phyloP scores from a whole-genome alignment of 257 asterid species.

The Ilex aquifolium region DNA sequence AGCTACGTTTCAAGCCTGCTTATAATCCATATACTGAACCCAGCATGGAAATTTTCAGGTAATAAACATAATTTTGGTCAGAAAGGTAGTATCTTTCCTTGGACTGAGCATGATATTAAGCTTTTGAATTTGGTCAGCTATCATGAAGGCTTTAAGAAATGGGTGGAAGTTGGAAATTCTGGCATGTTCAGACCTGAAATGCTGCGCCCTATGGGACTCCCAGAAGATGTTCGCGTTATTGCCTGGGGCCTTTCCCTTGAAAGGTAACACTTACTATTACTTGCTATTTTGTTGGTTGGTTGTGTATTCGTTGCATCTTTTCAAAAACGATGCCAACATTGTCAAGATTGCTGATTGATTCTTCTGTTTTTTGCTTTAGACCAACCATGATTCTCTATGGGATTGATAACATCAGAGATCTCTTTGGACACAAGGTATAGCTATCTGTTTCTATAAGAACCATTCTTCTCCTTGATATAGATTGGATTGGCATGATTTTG shows the following conservation, averaged over 20 bases:
- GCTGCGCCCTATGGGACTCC: slow-evolving; percentile 96
- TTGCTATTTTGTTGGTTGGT: too few species aligned
- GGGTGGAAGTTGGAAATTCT: slow-evolving; percentile 98
- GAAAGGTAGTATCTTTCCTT: too few species aligned
- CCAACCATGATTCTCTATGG: slow-evolving; percentile 97
- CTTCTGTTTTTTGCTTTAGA: slow-evolving; percentile 28
- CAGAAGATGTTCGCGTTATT: slow-evolving; percentile 90
- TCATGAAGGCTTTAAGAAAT: slow-evolving; percentile 87
- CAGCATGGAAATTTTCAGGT: slow-evolving; percentile 99
- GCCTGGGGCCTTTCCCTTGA: slow-evolving; percentile 99
- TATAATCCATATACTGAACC: slow-evolving; percentile 97
- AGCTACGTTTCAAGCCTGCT: slow-evolving; percentile 93
- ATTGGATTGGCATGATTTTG: slow-evolving; percentile 3
- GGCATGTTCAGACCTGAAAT: slow-evolving; percentile 99
- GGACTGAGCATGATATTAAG: background rate
- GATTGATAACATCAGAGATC: slow-evolving; percentile 88
- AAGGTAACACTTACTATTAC: slow-evolving; percentile 38
- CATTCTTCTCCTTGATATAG: background rate
- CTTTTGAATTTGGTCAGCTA: slow-evolving; percentile 39
- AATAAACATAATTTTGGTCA: background rate
- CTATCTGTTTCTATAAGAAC: background rate
- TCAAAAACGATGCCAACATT: background rate
- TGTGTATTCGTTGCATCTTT: too few species aligned
- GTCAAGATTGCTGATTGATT: too few species aligned
- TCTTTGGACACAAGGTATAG: slow-evolving; percentile 89